Evolutionary conservation across 140 eudicot genomes (phyloP), one percentile per base, ranked within the genome.

Genomic region (Stevia rebaudiana): DNA sequence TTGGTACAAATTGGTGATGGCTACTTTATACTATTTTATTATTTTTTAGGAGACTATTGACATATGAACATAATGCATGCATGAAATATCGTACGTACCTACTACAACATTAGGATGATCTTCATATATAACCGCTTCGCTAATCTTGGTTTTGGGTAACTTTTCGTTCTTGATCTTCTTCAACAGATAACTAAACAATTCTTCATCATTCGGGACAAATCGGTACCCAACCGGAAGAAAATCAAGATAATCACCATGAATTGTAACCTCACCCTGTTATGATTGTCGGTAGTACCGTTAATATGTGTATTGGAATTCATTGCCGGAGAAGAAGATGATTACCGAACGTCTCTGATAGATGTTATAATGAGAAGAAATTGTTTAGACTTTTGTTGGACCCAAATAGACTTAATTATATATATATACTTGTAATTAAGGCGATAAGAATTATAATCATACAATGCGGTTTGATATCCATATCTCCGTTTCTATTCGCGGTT

Each of bases 161-260:
- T 6, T 2, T 23, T 71, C 54, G 0, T 47, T 35, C 35, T 37
- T 61, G 30, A 71, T 61, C 76, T 61, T 71, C 54, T 17, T 71
- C 35, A 10, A 3, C 9, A 71, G 53, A 47, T 50, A 71, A 37
- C 61, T 16, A 11, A 71, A 4, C 40, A 71, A 63, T 16, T 71
- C 76, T 18, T 23, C 47, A 19, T 71, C 76, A 6, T 55, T 71
- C 0, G 76, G 76, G 11, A 7, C n/a, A 17, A 71, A 71, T 25
- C 70, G 53, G 10, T 61, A 71, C 46, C 76, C 76, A 12, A 50
- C 18, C 11, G 76, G 76, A 37, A 71, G 52, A 8, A 36, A 49
- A 61, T 71, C 55, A 41, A 51, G 79, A 78, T 61, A 62, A 57
- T 13, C 22, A 0, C n/a, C 48, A 11, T 37, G 42, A 0, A 24